Conservation (phyloP, 768 basidiomycete species). For the Macrolepiota albuminosa region DNA sequence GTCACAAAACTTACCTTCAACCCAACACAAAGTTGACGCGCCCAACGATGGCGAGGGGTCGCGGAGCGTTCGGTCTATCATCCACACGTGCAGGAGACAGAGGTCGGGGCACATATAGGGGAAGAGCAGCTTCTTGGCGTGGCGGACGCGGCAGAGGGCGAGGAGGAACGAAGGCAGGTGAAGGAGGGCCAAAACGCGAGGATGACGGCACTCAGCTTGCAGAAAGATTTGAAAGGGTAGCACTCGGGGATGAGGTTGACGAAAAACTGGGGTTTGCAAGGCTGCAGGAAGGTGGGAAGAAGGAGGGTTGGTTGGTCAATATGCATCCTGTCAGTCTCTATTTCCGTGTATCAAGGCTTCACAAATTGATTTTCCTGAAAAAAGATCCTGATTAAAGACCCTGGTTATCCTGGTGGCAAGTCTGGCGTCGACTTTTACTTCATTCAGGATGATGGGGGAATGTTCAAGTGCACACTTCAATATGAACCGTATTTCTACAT, state of each 20-base stretch:
- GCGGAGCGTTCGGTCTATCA: conserved; percentile 52
- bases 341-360: not conserved
- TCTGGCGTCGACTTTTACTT: conserved; percentile 97
- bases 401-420: conserved; percentile 78
- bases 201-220: conserved; percentile 88
- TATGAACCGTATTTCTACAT: conserved; percentile 97
- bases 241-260: conserved; percentile 81
- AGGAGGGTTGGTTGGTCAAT: conserved; percentile 94
- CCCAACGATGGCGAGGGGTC: conserved; percentile 44
- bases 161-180: conserved; percentile 37
- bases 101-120: conserved; percentile 40
- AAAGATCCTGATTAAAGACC: conserved; percentile 83
- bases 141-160: conserved; percentile 55
- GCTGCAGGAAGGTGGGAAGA: conserved; percentile 70
- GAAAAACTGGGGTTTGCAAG: conserved; percentile 87
- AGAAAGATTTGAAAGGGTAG: conserved; percentile 80
- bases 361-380: not conserved
- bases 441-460: conserved; percentile 92
- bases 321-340: conserved; percentile 83
- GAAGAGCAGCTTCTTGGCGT: conserved; percentile 44
- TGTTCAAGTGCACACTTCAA: conserved; percentile 90
- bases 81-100: conserved; percentile 44
- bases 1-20: conserved; percentile 1
- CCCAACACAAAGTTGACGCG: conserved; percentile 8
- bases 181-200: conserved; percentile 62